phyloP scores from a whole-genome alignment of 1,284 basidiomycete species.

The Trametes hirsuta region DNA sequence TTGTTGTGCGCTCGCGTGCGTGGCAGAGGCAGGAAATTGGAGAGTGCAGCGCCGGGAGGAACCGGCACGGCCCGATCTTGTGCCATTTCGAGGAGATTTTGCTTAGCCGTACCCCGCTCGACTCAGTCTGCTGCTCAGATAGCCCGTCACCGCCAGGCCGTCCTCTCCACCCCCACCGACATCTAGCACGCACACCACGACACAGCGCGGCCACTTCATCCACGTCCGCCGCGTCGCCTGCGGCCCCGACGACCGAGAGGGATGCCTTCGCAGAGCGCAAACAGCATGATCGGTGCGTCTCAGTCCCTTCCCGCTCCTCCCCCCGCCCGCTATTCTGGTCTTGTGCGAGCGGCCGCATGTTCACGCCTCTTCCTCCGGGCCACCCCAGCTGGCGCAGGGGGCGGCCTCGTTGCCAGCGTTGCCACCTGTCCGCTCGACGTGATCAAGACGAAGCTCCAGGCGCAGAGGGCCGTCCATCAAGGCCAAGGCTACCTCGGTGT shows the following conservation, averaged over 20 bases:
- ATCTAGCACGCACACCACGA: constrained; percentile 5
- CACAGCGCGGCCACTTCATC: constrained; percentile 8
- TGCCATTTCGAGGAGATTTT: constrained; percentile 1
- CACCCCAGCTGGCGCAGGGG: constrained; percentile 73
- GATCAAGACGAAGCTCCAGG: constrained; percentile 96
- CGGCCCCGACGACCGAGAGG: constrained; percentile 63
- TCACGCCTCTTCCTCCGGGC: constrained; percentile 5
- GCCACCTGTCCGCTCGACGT: constrained; percentile 98
- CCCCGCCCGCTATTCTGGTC: constrained; percentile 13
- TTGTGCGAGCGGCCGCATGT: constrained; percentile 3
- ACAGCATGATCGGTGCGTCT: constrained; percentile 73
- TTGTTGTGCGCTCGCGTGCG: not conserved
- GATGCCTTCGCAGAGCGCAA: constrained; percentile 65
- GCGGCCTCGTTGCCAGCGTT: constrained; percentile 90
- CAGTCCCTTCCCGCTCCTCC: not conserved
- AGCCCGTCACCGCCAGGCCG: not conserved
- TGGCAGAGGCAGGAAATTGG: no score
- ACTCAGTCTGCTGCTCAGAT: not conserved
- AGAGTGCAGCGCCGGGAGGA: constrained; percentile 5
- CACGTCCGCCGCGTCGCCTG: constrained; percentile 41
- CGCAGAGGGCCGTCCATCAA: constrained; percentile 73
- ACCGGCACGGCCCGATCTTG: constrained; percentile 3
- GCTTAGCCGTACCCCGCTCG: constrained; percentile 4
- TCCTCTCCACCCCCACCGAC: constrained; percentile 5
- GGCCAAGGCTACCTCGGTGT: constrained; percentile 79